Evolutionary conservation across 805 yeast genomes (phyloP), one percentile per base, ranked within the genome.

Genomic region (Isabelozyma gotoi): DNA sequence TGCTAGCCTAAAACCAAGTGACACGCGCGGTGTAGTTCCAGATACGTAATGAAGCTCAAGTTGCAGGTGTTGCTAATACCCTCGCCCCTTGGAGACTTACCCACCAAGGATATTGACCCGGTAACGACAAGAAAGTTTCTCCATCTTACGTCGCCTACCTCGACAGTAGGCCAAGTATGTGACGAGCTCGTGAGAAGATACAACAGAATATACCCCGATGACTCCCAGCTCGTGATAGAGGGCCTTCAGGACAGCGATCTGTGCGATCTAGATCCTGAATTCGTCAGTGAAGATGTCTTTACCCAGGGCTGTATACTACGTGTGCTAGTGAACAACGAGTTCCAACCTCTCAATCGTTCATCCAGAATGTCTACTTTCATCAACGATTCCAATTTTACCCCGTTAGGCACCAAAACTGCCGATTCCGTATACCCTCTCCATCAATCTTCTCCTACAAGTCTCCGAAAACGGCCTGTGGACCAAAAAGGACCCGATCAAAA

Each of bases 191-290:
- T 67, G n/a, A 60, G 59, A 5, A 73, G 88, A 46, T 84, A 81
- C 55, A 59, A 68, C 27, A 81, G 79, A 55, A 66, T 87, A 41
- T 88, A 88, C 49, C 94, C 94, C 0, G 72, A 72, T 17, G 82
- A 77, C 39, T 78, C 74, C 5, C 74, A 75, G 1, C 59, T 86
- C 15, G 70, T 71, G 5, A 77, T 88, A 33, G 64, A 74, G n/a
- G 76, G 78, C 40, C 62, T 88, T 4, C 95, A 87, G 56, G 92
- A 87, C 59, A 62, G 61, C 34, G 76, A 80, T 45, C 76, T 75
- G 44, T 85, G 91, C 51, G 96, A 88, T 57, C 65, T 88, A 44
- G 96, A 88, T 60, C 91, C 91, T 0, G 96, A 86, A 46, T 87
- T 82, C 49, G 47, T 62, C 2, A 84, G 82, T 0, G 75, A 74